Conservation (phyloP, 2,329 filamentous ascomycete genomes). For the Davidsoniella australis region DNA sequence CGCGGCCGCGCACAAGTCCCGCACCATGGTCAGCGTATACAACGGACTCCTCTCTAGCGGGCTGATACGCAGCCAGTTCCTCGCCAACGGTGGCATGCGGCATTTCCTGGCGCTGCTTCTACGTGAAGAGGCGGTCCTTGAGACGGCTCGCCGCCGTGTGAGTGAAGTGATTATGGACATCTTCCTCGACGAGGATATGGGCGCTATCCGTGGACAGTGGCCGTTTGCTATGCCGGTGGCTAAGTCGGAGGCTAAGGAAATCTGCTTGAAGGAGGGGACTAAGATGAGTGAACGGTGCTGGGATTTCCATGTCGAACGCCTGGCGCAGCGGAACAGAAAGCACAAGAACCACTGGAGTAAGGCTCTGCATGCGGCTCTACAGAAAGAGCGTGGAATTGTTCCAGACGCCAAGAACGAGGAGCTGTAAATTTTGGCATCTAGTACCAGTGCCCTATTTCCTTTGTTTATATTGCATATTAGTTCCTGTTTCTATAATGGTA, state of each 20-base stretch:
- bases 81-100: slow-evolving; percentile 35
- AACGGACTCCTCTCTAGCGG: slow-evolving; percentile 39
- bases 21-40: slow-evolving; percentile 30
- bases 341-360: slow-evolving; percentile 29
- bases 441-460: neutral
- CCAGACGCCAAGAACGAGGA: slow-evolving; percentile 6
- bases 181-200: slow-evolving; percentile 50
- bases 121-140: slow-evolving; percentile 23
- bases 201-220: slow-evolving; percentile 40
- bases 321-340: slow-evolving; percentile 22
- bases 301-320: slow-evolving; percentile 33
- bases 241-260: slow-evolving; percentile 19
- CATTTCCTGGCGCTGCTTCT: slow-evolving; percentile 34
- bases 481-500: no score
- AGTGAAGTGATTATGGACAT: slow-evolving; percentile 44
- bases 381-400: slow-evolving; percentile 16
- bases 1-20: slow-evolving; percentile 20
- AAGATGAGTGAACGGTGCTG: slow-evolving; percentile 35
- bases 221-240: slow-evolving; percentile 23
- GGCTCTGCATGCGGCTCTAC: slow-evolving; percentile 24
- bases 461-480: no score
- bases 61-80: slow-evolving; percentile 35
- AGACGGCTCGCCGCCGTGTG: slow-evolving; percentile 33
- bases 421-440: neutral
- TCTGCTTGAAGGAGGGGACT: slow-evolving; percentile 18